A percentile compares a stretch with the other conserved stretches of the same genome.
phyloP scores from a whole-genome alignment of 768 basidiomycete species.

The Hysterangium stoloniferum region DNA sequence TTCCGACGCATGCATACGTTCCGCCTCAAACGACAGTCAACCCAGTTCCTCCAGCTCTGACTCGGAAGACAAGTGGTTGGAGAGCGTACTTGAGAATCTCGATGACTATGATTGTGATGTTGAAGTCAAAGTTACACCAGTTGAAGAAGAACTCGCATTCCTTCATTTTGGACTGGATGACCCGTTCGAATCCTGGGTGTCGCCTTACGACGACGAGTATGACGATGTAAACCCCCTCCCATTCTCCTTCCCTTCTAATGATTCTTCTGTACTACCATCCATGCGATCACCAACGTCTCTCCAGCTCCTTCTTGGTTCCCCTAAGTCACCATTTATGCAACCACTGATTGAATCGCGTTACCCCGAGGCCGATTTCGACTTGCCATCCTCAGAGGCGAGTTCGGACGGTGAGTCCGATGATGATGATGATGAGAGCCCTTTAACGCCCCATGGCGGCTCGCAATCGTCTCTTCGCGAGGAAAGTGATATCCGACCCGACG shows the following conservation, averaged over 20 bases:
- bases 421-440: slow-evolving; percentile 9
- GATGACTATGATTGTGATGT: slow-evolving; percentile 44
- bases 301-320: slow-evolving; percentile 44
- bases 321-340: slow-evolving; percentile 57
- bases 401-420: slow-evolving; percentile 80
- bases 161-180: neutral
- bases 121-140: slow-evolving; percentile 38
- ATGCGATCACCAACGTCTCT: slow-evolving; percentile 15
- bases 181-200: slow-evolving; percentile 6
- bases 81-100: slow-evolving; percentile 69
- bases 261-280: slow-evolving; percentile 7
- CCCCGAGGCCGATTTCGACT: slow-evolving; percentile 58
- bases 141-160: slow-evolving; percentile 37
- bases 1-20: slow-evolving; percentile 49
- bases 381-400: slow-evolving; percentile 64
- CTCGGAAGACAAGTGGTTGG: slow-evolving; percentile 76
- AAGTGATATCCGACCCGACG: slow-evolving; percentile 41
- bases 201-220: neutral
- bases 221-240: neutral
- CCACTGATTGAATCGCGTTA: slow-evolving; percentile 47
- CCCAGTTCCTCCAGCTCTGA: slow-evolving; percentile 28
- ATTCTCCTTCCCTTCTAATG: neutral
- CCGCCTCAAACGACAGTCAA: slow-evolving; percentile 30
- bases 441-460: slow-evolving; percentile 7
- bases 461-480: slow-evolving; percentile 29